Evolutionary conservation across 2,329 filamentous ascomycete species (phyloP).

Genomic region (Blastomyces silverae): DNA sequence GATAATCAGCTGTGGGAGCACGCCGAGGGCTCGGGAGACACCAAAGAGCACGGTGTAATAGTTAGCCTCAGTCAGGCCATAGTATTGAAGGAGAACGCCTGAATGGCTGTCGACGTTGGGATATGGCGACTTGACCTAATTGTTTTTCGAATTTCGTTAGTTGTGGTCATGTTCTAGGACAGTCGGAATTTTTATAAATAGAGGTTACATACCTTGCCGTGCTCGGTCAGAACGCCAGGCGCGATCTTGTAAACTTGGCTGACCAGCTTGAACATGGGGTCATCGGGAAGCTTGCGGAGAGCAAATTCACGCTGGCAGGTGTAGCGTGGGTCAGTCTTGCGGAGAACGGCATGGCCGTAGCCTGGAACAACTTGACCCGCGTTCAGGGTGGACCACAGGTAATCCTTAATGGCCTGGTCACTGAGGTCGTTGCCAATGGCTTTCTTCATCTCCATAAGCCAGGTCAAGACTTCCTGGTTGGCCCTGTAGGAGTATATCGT

Average conservation of each 20-base stretch:
- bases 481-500: constrained; percentile 45
- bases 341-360: constrained; percentile 97
- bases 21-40: constrained; percentile 95
- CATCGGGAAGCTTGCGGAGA: constrained; percentile 84
- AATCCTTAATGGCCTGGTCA: constrained; percentile 94
- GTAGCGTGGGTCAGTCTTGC: constrained; percentile 99
- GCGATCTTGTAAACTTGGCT: constrained; percentile 99
- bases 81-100: constrained; percentile 98
- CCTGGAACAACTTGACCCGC: constrained; percentile 91
- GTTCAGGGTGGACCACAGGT: constrained; percentile 98
- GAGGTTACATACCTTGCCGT: constrained; percentile 64
- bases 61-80: constrained; percentile 96
- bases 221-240: constrained; percentile 93
- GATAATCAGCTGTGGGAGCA: constrained; percentile 98
- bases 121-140: constrained; percentile 53
- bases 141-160: background rate
- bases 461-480: constrained; percentile 99
- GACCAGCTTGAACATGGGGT: constrained; percentile 99
- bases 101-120: constrained; percentile 99
- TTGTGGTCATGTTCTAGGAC: background rate
- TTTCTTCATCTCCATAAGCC: constrained; percentile 99
- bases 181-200: background rate
- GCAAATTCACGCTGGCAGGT: constrained; percentile 97
- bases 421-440: constrained; percentile 85
- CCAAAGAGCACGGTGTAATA: constrained; percentile 99